phyloP scores from a whole-genome alignment of 257 asterid species.

The Solanum etuberosum region DNA sequence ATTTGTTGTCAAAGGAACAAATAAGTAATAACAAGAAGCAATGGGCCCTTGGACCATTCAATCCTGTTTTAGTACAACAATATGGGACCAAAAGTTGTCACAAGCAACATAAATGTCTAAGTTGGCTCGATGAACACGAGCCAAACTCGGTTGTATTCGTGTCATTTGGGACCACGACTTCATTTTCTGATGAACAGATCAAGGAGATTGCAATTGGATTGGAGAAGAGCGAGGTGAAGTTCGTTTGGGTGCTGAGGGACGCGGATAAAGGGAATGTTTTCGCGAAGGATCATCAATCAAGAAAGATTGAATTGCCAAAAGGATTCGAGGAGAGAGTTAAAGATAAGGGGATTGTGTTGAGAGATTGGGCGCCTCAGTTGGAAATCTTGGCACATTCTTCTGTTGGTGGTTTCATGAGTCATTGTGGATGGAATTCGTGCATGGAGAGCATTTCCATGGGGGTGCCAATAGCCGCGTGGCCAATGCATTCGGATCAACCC shows the following conservation, averaged over 20 bases:
- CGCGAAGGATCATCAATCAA: background rate
- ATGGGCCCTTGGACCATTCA: slow-evolving; percentile 77
- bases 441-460: slow-evolving; percentile 61
- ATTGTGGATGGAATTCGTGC: slow-evolving; percentile 70
- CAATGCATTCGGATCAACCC: slow-evolving; percentile 69
- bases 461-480: slow-evolving; percentile 59
- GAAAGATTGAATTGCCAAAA: slow-evolving; percentile 4
- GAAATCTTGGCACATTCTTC: slow-evolving; percentile 35
- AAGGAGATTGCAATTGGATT: slow-evolving; percentile 34
- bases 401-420: slow-evolving; percentile 50
- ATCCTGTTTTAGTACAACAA: slow-evolving; percentile 21
- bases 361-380: slow-evolving; percentile 55
- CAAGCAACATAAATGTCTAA: slow-evolving; percentile 22
- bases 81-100: background rate
- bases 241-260: slow-evolving; percentile 40
- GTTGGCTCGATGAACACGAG: slow-evolving; percentile 32
- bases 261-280: slow-evolving; percentile 22
- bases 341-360: slow-evolving; percentile 28
- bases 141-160: slow-evolving; percentile 28
- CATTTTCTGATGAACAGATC: slow-evolving; percentile 26
- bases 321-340: slow-evolving; percentile 36
- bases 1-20: slow-evolving; percentile 19
- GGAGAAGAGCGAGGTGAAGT: slow-evolving; percentile 21
- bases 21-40: slow-evolving; percentile 27
- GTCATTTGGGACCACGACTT: slow-evolving; percentile 45